phyloP scores from a whole-genome alignment of 2,329 filamentous ascomycete species.

The Clonostachys rosea region DNA sequence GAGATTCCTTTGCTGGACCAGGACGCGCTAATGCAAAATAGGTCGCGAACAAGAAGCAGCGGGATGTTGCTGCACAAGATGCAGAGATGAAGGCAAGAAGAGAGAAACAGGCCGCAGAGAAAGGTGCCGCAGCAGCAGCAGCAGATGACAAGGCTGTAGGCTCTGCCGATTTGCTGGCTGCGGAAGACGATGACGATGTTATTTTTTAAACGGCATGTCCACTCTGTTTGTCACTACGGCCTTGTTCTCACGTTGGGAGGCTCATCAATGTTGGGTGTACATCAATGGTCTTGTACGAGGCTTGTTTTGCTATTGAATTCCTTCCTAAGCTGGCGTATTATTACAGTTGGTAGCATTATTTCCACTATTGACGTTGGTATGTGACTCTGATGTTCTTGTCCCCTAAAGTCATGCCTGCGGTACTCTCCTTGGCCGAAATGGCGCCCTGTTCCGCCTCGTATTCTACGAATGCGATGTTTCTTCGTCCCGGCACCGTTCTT shows the following conservation, averaged over 20 bases:
- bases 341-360: neutral
- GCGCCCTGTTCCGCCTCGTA: conserved; percentile 88
- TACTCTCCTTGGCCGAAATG: conserved; percentile 91
- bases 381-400: conserved; percentile 87
- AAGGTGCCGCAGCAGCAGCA: conserved; percentile 16
- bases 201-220: conserved; percentile 59
- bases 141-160: conserved; percentile 32
- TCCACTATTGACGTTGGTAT: conserved; percentile 82
- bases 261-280: neutral
- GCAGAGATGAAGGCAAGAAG: conserved; percentile 73
- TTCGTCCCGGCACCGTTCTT: conserved; percentile 78
- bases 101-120: conserved; percentile 31
- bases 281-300: neutral
- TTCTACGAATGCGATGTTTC: conserved; percentile 92
- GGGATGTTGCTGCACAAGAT: conserved; percentile 67
- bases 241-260: too few species aligned
- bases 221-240: too few species aligned
- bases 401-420: conserved; percentile 75
- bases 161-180: conserved; percentile 64
- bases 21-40: conserved; percentile 9
- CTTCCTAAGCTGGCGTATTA: neutral
- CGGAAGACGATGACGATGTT: conserved; percentile 76
- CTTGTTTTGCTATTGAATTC: neutral
- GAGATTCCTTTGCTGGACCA: neutral
- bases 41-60: conserved; percentile 79